A percentile compares a stretch with the other conserved stretches of the same genome.
phyloP scores from a whole-genome alignment of 1,139 yeast genomes.

The Hanseniaspora gamundiae region DNA sequence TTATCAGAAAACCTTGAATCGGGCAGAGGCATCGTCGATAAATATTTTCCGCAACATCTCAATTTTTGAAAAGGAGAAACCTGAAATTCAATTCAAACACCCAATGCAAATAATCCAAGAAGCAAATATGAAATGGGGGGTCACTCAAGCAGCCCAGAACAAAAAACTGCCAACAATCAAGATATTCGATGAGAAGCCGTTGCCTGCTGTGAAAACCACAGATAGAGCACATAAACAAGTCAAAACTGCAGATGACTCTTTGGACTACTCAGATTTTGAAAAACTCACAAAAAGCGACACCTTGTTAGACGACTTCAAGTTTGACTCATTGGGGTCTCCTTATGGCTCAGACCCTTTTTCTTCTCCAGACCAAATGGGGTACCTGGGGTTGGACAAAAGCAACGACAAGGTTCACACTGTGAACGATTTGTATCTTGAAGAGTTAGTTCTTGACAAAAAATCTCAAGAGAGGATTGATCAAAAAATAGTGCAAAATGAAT shows the following conservation, averaged over 20 bases:
- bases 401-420: no score
- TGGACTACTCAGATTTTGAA: neutral
- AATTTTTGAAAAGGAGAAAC: constrained; percentile 5
- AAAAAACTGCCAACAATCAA: neutral
- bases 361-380: no score
- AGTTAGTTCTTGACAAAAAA: no score
- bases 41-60: constrained; percentile 11
- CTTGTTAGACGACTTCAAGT: constrained; percentile 6
- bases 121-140: constrained; percentile 16
- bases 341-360: neutral
- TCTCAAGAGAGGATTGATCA: no score
- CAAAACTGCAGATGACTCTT: no score
- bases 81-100: constrained; percentile 3
- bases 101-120: constrained; percentile 10
- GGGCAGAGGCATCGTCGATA: constrained; percentile 1
- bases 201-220: constrained; percentile 8
- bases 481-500: no score
- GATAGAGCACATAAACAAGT: neutral
- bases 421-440: no score
- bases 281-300: constrained; percentile 4
- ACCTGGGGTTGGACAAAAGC: no score
- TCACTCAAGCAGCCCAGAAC: constrained; percentile 2
- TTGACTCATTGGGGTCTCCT: constrained; percentile 6
- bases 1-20: constrained; percentile 6
- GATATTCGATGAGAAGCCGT: constrained; percentile 12